Conservation (phyloP, 1,139 yeast species). For the Suhomyces wounanorum region DNA sequence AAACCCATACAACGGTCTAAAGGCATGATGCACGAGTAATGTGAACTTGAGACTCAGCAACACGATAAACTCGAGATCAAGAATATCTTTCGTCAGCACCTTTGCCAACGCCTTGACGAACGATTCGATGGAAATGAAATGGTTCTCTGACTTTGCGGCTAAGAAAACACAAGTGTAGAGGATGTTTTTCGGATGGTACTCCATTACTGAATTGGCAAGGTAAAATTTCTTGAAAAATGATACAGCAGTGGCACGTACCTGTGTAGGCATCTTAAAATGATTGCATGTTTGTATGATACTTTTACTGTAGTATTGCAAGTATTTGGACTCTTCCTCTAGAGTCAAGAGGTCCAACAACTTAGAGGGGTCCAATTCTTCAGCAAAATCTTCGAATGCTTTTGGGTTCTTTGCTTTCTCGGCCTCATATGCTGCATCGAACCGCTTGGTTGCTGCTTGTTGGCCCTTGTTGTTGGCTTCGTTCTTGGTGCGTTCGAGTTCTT, state of each 20-base stretch:
- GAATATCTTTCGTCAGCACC: conserved; percentile 63
- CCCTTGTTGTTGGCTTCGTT: conserved; percentile 57
- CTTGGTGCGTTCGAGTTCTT: conserved; percentile 52
- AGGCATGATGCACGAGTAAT: conserved; percentile 83
- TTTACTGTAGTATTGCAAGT: conserved; percentile 69
- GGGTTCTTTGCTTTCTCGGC: conserved; percentile 33
- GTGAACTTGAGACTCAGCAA: conserved; percentile 78
- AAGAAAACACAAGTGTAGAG: conserved; percentile 84
- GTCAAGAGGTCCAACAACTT: conserved; percentile 49
- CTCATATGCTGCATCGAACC: conserved; percentile 28
- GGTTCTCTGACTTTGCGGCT: conserved; percentile 92
- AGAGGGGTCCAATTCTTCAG: conserved; percentile 35
- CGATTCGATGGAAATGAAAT: conserved; percentile 81
- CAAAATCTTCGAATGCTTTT: conserved; percentile 32
- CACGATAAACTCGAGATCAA: conserved; percentile 76
- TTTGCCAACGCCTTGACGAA: conserved; percentile 72
- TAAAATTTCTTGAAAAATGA: conserved; percentile 82
- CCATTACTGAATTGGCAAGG: conserved; percentile 77
- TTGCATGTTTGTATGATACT: conserved; percentile 60
- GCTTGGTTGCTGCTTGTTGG: conserved; percentile 39
- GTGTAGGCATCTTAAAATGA: conserved; percentile 50
- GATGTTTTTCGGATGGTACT: conserved; percentile 80
- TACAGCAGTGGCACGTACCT: conserved; percentile 76
- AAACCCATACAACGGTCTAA: conserved; percentile 86
- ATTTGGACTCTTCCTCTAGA: conserved; percentile 66